Evolutionary conservation across 2,329 filamentous ascomycete species (phyloP).

Genomic region (Chaetomiaceae sp.): DNA sequence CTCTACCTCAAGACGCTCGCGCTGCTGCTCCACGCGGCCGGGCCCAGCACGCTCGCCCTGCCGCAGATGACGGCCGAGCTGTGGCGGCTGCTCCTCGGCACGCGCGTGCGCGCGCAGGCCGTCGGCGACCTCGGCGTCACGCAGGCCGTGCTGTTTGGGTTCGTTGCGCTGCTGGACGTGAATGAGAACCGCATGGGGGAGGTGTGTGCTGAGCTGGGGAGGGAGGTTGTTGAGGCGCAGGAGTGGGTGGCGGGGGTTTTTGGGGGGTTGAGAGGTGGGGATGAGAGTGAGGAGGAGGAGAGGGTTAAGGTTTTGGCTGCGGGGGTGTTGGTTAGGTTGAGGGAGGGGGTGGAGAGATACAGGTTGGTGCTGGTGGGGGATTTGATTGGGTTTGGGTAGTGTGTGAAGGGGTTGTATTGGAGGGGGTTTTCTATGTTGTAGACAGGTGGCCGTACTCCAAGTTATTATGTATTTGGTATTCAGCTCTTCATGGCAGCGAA

Average conservation of each 20-base stretch:
- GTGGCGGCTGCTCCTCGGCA: slow-evolving; percentile 69
- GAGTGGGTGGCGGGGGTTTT: slow-evolving; percentile 82
- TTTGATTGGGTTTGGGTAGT: slow-evolving; percentile 37
- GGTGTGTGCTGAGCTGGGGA: slow-evolving; percentile 68
- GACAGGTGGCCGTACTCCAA: too few relatives aligned
- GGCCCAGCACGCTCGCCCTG: slow-evolving; percentile 70
- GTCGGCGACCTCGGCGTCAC: slow-evolving; percentile 62
- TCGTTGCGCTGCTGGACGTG: slow-evolving; percentile 76
- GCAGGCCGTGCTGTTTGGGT: slow-evolving; percentile 70
- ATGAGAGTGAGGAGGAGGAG: slow-evolving; percentile 63
- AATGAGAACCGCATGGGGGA: slow-evolving; percentile 67
- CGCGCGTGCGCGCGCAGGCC: slow-evolving; percentile 54
- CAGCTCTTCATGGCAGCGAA: too few relatives aligned
- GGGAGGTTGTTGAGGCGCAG: slow-evolving; percentile 76
- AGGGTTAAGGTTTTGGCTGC: slow-evolving; percentile 75
- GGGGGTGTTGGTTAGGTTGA: slow-evolving; percentile 69
- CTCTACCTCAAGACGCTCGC: slow-evolving; percentile 83
- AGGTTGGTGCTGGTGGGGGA: slow-evolving; percentile 73
- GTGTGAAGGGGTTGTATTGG: too few relatives aligned
- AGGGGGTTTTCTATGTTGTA: too few relatives aligned
- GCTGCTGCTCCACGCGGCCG: slow-evolving; percentile 75
- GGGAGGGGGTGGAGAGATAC: slow-evolving; percentile 78
- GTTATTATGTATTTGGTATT: too few relatives aligned
- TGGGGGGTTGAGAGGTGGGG: slow-evolving; percentile 49
- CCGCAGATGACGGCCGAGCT: slow-evolving; percentile 79